Evolutionary conservation across 441 rosid species (phyloP).

Genomic region (Melastoma candidum): DNA sequence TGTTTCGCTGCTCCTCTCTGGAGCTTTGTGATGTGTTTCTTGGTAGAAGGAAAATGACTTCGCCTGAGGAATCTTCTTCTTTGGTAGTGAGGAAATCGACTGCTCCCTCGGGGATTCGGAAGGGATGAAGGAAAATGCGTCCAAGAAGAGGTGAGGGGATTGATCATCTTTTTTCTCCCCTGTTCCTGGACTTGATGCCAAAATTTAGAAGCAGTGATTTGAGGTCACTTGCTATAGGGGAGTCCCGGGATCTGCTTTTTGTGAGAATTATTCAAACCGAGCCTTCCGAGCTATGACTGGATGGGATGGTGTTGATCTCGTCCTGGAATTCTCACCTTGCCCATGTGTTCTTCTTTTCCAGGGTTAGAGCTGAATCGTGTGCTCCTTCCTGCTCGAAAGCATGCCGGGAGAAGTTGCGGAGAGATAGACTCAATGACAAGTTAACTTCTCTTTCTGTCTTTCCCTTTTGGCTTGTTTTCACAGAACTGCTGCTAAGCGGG

Average conservation of each 20-base stretch:
- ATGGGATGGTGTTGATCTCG: neutral
- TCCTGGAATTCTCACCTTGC: neutral
- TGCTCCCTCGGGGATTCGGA: conserved; percentile 65
- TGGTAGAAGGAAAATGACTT: too few relatives aligned
- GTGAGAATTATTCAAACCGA: too few relatives aligned
- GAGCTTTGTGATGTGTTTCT: too few relatives aligned
- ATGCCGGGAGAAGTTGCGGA: conserved; percentile 92
- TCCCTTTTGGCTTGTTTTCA: neutral
- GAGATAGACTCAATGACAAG: conserved; percentile 96
- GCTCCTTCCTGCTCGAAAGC: conserved; percentile 83
- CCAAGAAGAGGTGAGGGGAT: conserved; percentile 62
- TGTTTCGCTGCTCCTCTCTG: too few relatives aligned
- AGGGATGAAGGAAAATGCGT: conserved; percentile 51
- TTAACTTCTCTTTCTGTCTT: conserved; percentile 19
- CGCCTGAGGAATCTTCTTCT: neutral
- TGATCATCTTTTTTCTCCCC: neutral
- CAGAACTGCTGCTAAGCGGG: neutral
- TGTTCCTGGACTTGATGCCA: neutral
- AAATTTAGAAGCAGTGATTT: too few relatives aligned
- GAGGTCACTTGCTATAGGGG: too few relatives aligned
- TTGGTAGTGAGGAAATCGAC: conserved; percentile 51
- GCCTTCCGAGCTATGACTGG: too few relatives aligned
- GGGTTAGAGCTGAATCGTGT: conserved; percentile 71
- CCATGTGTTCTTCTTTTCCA: conserved; percentile 19
- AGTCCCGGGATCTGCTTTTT: too few relatives aligned